Evolutionary conservation across 2,329 filamentous ascomycete genomes (phyloP).

Genomic region (Ophiocordyceps robertsii): DNA sequence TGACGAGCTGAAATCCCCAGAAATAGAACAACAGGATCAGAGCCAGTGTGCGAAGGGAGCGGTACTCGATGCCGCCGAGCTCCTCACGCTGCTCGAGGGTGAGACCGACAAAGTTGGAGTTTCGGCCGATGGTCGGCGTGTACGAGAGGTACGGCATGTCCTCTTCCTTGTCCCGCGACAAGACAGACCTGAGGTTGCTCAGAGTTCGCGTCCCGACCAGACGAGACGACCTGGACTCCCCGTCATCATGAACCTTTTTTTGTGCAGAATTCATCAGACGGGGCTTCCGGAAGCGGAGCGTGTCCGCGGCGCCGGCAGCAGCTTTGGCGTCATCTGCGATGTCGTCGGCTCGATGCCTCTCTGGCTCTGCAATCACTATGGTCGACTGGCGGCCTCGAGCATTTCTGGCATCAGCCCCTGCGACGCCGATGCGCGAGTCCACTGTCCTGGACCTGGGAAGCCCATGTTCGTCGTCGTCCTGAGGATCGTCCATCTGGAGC

Average conservation of each 20-base stretch:
- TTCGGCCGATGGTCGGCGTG: conserved; percentile 82
- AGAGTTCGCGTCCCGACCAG: conserved; percentile 34
- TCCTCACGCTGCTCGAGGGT: conserved; percentile 89
- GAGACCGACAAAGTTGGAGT: conserved; percentile 82
- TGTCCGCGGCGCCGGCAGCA: conserved; percentile 22
- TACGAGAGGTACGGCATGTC: conserved; percentile 86
- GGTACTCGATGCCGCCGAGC: conserved; percentile 90
- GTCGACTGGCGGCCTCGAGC: conserved; percentile 32
- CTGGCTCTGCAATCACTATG: conserved; percentile 56
- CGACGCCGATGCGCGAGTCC: conserved; percentile 12
- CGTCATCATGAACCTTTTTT: conserved; percentile 23
- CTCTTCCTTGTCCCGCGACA: conserved; percentile 38
- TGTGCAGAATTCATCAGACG: conserved; percentile 23
- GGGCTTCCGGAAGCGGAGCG: conserved; percentile 30
- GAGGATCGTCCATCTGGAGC: conserved; percentile 27
- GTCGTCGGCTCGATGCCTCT: conserved; percentile 22
- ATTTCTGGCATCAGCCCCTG: conserved; percentile 8
- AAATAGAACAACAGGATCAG: conserved; percentile 70
- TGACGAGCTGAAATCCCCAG: conserved; percentile 68
- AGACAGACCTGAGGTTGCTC: conserved; percentile 42
- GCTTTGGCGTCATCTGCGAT: conserved; percentile 28
- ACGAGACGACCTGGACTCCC: conserved; percentile 5
- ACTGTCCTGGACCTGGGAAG: conserved; percentile 11
- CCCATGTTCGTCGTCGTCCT: conserved; percentile 19
- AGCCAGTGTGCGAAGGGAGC: conserved; percentile 75